Base-by-base conservation (phyloP, 2,329 filamentous ascomycete species). In the Seiridium cupressi region DNA sequence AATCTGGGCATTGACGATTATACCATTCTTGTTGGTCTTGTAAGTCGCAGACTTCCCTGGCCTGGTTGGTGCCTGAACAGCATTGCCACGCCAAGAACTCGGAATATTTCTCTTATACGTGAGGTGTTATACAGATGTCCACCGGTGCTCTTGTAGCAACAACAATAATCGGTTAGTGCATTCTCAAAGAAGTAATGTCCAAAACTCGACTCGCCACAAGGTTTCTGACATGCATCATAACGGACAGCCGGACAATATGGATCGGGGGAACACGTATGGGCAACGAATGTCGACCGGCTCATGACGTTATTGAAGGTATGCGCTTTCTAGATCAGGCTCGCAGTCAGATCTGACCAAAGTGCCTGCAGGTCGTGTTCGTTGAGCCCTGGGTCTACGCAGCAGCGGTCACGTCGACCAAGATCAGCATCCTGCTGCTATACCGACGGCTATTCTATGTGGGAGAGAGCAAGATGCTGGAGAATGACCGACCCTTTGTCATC, bases 381-480 rank as follows among this genome's bases (percentile, higher is more conserved):
- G 72, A 73, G 49, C 67, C 70, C 3, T 69, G 61, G 18, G 63
- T 73, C n/a, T 73, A 73, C 51, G 69, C 68, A 2, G 65, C 64
- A 5, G 65, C 66, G 4, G 68, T 72, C 18, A 68, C 69, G 8
- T 68, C 69, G 26, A 73, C 70, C 5, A 72, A 72, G 57, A 56
- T 69, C 42, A 72, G 70, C 34, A 72, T 74, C 18, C 49, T 73
- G 5, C 55, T 73, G 26, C 70, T 73, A 60, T 74, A 74, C 49
- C 67, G 66, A 31, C 69, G 70, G 8, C 60, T 74, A 7, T 73
- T 74, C 56, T 64, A 71, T 34, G 62, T 70, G n/a, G 66, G 64
- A 4, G 64, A 63, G n/a, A 53, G 32, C 49, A 53, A 35, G 35
- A 53, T 35, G 18, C 32, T 38, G n/a, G 49, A 53, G 59, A 35